Evolutionary conservation across 177 flowering plant species (phyloP), one percentile per base, ranked within the genome.

Genomic region (Vitis hybrid): DNA sequence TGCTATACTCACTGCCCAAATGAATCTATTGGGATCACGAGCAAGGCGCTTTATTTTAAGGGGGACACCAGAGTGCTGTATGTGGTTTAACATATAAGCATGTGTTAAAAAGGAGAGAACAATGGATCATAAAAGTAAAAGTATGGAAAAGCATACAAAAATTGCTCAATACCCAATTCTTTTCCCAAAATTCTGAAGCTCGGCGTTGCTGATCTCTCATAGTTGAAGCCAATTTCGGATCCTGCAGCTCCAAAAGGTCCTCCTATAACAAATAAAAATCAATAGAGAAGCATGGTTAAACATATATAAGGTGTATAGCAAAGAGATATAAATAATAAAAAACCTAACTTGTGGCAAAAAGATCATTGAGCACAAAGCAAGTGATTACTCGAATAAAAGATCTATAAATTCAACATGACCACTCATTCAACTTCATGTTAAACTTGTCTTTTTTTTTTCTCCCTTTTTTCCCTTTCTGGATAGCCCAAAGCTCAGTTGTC

Each of bases 11-110:
- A 91, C 71, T 18, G 97, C 99, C 99, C 99, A 95, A 62, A 90
- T 82, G 81, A 95, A 92, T 82, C 97, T 91, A 70, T 95, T 91
- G 52, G 95, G 90, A 61, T 95, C 95, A 66, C 83, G 88, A 72
- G 97, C 97, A 71, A 92, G 93, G 33, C 99, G 88, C 75, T 87
- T 95, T 79, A 95, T 86, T 80, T 95, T 95, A 19, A 95, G 92
- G 49, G 97, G 97, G 59, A 77, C 95, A 61, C 82, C 89, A 71
- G 88, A 80, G 74, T 95, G 97, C 97, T 95, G 86, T 62, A 4
- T 52, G 19, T 69, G 52, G 11, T 73, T 66, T 50, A 59, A 75
- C 7, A 62, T 17, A 59, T 66, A 75, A 55, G 18, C 60, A 59
- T 44, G 19, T 3, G 64, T 73, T 71, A 71, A 28, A 15, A 59